Evolutionary conservation across 768 basidiomycete species (phyloP).

Genomic region (Suillus tomentosus): DNA sequence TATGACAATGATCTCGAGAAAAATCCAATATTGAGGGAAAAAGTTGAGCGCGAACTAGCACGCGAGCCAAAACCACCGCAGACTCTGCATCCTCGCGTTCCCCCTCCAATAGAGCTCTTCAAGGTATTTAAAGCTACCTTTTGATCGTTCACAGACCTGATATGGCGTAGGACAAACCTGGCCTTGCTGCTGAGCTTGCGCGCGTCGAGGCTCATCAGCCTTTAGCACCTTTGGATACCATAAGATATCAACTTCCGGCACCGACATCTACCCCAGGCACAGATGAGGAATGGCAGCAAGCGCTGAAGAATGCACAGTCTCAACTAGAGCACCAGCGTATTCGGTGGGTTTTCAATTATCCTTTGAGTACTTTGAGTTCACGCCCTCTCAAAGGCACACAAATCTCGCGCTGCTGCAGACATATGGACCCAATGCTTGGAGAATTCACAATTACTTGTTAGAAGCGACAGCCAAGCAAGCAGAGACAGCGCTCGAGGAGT

Average conservation of each 20-base stretch:
- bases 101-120: constrained; percentile 67
- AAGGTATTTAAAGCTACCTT: constrained; percentile 47
- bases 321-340: constrained; percentile 86
- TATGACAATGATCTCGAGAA: constrained; percentile 91
- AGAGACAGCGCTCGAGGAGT: constrained; percentile 72
- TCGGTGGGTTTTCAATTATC: constrained; percentile 47
- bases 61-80: constrained; percentile 64
- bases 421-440: constrained; percentile 90
- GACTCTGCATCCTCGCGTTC: constrained; percentile 68
- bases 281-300: constrained; percentile 75
- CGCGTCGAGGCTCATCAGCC: constrained; percentile 72
- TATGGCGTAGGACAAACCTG: constrained; percentile 56
- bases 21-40: constrained; percentile 67
- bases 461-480: constrained; percentile 74
- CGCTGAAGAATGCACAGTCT: constrained; percentile 74
- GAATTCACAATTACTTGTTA: constrained; percentile 86
- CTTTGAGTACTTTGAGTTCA: constrained; percentile 9
- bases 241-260: constrained; percentile 74
- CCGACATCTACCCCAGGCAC: constrained; percentile 63
- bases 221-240: constrained; percentile 65
- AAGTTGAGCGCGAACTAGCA: constrained; percentile 76
- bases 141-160: constrained; percentile 3
- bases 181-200: constrained; percentile 72
- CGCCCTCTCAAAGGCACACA: constrained; percentile 56
- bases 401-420: constrained; percentile 83